Evolutionary conservation across 1,139 yeast genomes (phyloP), one percentile per base, ranked within the genome.

Genomic region (Saccharomyces pastorianus): DNA sequence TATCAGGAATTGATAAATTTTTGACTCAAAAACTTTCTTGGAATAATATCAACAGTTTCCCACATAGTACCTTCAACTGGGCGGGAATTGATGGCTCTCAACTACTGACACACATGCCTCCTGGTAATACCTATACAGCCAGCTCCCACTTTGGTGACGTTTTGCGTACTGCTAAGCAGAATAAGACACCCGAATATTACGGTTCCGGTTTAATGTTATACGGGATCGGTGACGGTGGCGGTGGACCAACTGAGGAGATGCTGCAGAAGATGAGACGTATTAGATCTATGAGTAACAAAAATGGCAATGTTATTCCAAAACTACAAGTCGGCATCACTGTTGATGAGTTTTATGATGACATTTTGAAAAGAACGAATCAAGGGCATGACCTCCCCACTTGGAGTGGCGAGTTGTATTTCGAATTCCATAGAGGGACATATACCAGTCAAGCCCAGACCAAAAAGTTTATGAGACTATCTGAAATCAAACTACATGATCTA

Each of bases 171-270:
- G 80, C 84, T 56, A 74, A 75, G 44, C 93, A 89, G 64, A 96
- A 93, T 73, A 87, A 90, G 72, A 88, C 91, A 63, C 74, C 87
- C 59, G 83, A 90, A 55, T 82, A 83, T 61, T 91, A 85, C 52
- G 93, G 88, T 53, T 80, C 87, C 11, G 95, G 96, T 0, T 75
- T 93, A 66, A 74, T 93, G 66, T 76, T 90, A 53, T 93, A 82
- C 64, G 99, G 99, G 46, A 83, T 86, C 64, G 99, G 99, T 66
- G 99, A 93, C 67, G 99, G 99, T 62, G 99, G 99, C 58, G 98
- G 98, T 60, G 99, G 99, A 5, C 98, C 98, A 44, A 85, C 89
- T 4, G 87, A 87, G 48, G 96, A 87, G 65, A 91, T 90, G 96
- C 67, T 93, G 59, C 97, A 93, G 67, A 90, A 89, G 68, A 76